Evolutionary conservation across 441 rosid species (phyloP).

Genomic region (Geranium incanum): DNA sequence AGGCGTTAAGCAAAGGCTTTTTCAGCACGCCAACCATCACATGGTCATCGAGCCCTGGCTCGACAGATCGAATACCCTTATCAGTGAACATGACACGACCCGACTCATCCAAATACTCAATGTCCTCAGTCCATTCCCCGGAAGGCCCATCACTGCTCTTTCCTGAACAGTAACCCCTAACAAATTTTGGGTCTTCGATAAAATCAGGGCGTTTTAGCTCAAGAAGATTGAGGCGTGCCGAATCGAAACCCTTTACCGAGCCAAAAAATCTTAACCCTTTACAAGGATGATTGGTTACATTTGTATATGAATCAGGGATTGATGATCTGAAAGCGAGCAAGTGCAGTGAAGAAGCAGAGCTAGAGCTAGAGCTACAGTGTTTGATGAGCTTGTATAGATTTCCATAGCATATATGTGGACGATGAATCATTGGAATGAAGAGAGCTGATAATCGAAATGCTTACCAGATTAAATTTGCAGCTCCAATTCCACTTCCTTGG

Average conservation of each 20-base stretch:
- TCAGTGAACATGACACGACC: slow-evolving; percentile 72
- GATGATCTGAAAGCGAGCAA: slow-evolving; percentile 11
- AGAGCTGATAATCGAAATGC: not conserved
- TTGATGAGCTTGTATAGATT: slow-evolving; percentile 24
- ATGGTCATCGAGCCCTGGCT: slow-evolving; percentile 80
- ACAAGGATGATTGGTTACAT: not conserved
- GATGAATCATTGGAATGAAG: slow-evolving; percentile 21
- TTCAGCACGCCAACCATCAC: slow-evolving; percentile 72
- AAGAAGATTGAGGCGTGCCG: not conserved
- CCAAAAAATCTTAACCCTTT: not conserved
- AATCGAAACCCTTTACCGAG: not conserved
- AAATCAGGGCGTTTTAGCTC: not conserved
- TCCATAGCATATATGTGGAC: slow-evolving; percentile 16
- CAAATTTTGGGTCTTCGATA: slow-evolving; percentile 8
- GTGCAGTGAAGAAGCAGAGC: slow-evolving; percentile 16
- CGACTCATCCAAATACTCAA: slow-evolving; percentile 83
- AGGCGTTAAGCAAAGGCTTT: slow-evolving; percentile 68
- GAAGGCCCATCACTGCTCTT: slow-evolving; percentile 27
- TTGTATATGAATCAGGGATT: slow-evolving; percentile 6
- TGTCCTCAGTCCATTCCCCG: slow-evolving; percentile 69
- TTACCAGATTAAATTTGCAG: slow-evolving; percentile 1
- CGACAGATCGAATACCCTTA: slow-evolving; percentile 71
- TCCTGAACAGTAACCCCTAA: slow-evolving; percentile 48
- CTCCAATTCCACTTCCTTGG: not conserved
- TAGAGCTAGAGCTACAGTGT: slow-evolving; percentile 24